Base-by-base conservation (phyloP, 352 stramenopile species). In the Globisporangium abappressorium region DNA sequence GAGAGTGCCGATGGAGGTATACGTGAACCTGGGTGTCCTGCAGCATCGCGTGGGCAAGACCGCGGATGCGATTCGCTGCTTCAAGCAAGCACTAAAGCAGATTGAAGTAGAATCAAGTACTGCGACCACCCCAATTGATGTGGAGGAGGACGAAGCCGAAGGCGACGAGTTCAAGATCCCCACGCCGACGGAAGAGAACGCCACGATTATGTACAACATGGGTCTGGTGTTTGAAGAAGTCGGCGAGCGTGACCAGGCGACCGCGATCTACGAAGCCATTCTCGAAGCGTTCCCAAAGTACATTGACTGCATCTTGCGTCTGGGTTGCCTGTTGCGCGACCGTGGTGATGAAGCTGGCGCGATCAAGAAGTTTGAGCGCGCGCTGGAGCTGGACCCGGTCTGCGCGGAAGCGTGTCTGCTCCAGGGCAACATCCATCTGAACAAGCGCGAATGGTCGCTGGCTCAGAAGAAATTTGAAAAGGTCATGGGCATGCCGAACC, bases 141-240 rank as follows among this genome's bases (percentile, higher is more conserved):
- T 51, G 6, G 43, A 51, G 6, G 72, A 75, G 9, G 75, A 84
- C 8, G 75, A 78, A 56, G 66, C 79, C 4, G 74, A 70, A 9
- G 75, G 83, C 28, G 66, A 75, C 18, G 69, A 73, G 15, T 70
- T 77, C 9, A 57, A 46, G n/a, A 67, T 72, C 2, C 85, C 85
- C 3, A 90, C 79, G 57, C 75, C 85, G 47, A 79, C 76, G 66
- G 73, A 85, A 76, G 74, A 82, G 18, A 98, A 98, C 57, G 88
- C 97, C 20, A 98, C 92, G 33, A 93, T 98, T 73, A 72, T 97
- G 59, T 99, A 98, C 82, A 99, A 99, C 75, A 84, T 99, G 68
- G 96, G 91, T 14, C 82, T 97, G 7, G 85, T 98, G 28, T 97
- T 98, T 63, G 96, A 99, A 79, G 85, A 97, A 67, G 82, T 91